Conservation (phyloP, 495 filamentous ascomycete species). For the Aspergillus hancockii region DNA sequence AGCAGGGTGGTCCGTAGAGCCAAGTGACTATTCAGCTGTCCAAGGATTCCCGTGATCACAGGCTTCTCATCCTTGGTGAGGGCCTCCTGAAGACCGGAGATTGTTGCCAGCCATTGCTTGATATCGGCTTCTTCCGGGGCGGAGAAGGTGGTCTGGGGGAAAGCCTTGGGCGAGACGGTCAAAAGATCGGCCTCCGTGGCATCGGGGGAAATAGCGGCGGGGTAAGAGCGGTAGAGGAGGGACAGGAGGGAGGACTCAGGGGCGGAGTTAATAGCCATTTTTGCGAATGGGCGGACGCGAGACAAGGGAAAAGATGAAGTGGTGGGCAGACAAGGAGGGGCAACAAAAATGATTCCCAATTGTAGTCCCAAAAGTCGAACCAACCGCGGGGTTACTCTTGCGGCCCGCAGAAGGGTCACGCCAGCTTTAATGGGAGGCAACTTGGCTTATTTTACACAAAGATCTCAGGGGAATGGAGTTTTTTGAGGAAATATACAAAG, state of each 20-base stretch:
- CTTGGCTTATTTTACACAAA: slow-evolving; percentile 21
- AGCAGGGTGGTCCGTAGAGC: slow-evolving; percentile 86
- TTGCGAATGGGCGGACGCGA: slow-evolving; percentile 25
- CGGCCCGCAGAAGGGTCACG: slow-evolving; percentile 36
- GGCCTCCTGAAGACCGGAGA: slow-evolving; percentile 63
- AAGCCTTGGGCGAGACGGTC: slow-evolving; percentile 56
- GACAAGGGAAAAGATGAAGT: slow-evolving; percentile 21
- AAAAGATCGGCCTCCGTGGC: slow-evolving; percentile 52
- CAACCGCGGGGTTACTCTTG: slow-evolving; percentile 38
- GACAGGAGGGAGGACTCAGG: slow-evolving; percentile 53
- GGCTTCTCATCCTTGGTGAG: slow-evolving; percentile 59
- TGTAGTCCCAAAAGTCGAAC: slow-evolving; percentile 8
- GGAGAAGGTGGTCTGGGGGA: slow-evolving; percentile 68
- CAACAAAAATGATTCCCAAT: slow-evolving; percentile 28
- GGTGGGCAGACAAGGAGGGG: slow-evolving; percentile 39
- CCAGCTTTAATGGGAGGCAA: slow-evolving; percentile 28
- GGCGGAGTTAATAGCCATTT: slow-evolving; percentile 52
- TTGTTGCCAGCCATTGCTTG: slow-evolving; percentile 80
- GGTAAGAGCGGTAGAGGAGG: slow-evolving; percentile 57
- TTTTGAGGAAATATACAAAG: not conserved
- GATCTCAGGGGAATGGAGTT: not conserved
- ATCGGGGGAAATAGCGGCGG: slow-evolving; percentile 47
- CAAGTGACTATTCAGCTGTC: slow-evolving; percentile 80
- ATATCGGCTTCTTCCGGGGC: slow-evolving; percentile 80
- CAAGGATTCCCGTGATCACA: slow-evolving; percentile 54